Evolutionary conservation across 2,329 filamentous ascomycete species (phyloP).

Genomic region (Plectosphaerella plurivora): DNA sequence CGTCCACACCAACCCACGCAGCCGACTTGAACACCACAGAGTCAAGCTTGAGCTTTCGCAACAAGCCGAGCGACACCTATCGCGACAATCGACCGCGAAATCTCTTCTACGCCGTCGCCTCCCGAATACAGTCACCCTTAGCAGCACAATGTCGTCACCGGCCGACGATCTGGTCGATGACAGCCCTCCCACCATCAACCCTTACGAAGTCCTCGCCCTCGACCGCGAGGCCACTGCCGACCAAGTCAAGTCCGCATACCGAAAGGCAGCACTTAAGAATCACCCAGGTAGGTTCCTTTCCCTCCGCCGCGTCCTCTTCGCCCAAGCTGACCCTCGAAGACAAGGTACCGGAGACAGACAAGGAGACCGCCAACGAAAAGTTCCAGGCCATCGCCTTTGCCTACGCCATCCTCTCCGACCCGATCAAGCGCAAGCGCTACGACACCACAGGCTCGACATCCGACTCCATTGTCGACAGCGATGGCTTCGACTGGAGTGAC

Average conservation of each 20-base stretch:
- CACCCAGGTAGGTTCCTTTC: conserved; percentile 63
- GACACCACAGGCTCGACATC: conserved; percentile 86
- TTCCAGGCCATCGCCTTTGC: conserved; percentile 94
- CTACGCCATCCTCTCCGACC: conserved; percentile 86
- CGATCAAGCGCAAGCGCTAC: conserved; percentile 75
- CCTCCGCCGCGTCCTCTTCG: neutral
- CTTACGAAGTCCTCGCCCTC: conserved; percentile 76
- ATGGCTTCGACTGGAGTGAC: conserved; percentile 84
- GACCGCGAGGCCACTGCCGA: conserved; percentile 66
- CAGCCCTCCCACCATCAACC: conserved; percentile 62
- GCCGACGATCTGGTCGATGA: conserved; percentile 49
- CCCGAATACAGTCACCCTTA: neutral
- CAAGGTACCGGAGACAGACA: conserved; percentile 67
- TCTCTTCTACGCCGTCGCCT: neutral
- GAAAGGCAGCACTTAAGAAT: conserved; percentile 80
- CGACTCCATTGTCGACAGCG: conserved; percentile 71
- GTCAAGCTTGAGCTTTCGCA: too few species aligned
- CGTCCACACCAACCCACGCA: too few species aligned
- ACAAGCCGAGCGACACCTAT: too few species aligned
- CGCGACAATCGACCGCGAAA: too few species aligned
- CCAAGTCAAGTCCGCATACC: conserved; percentile 86
- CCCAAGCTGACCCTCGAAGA: conserved; percentile 43
- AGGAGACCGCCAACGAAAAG: conserved; percentile 67
- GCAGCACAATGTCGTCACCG: conserved; percentile 11
- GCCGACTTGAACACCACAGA: too few species aligned